Percentiles rank a stretch among this genome's conserved stretches.
These are phyloP conservation scores for Geoglossum cookeanum DNA, from an alignment of 2,329 filamentous ascomycete genomes.

Conservation along the genomic window DNA sequence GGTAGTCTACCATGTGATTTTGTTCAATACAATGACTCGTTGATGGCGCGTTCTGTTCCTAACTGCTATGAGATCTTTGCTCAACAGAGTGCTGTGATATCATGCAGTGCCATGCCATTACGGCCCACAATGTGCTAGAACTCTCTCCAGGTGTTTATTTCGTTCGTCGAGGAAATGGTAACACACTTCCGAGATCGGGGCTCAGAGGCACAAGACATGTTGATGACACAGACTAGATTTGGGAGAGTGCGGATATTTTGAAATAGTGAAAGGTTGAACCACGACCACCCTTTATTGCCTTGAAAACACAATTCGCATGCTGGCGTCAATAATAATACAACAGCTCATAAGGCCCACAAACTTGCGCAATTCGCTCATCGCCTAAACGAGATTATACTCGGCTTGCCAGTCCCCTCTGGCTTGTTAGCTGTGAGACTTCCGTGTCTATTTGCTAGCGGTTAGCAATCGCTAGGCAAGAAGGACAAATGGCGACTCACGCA, in stretches of 20 bases:
- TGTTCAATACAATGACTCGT: not conserved
- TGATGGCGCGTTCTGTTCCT: not conserved
- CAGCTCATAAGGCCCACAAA: not conserved
- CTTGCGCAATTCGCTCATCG: not conserved
- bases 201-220: no score
- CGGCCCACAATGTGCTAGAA: no score
- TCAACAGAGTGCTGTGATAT: no score
- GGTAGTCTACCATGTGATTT: not conserved
- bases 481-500: constrained; percentile 31
- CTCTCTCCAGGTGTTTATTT: no score
- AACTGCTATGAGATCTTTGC: not conserved
- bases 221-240: not conserved
- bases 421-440: constrained; percentile 8
- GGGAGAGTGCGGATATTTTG: no score
- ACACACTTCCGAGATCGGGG: no score
- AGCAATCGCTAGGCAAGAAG: not conserved
- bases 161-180: no score
- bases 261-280: no score
- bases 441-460: constrained; percentile 4
- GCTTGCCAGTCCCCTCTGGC: not conserved
- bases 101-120: no score
- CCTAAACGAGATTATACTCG: not conserved
- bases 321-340: not conserved
- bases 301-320: not conserved
- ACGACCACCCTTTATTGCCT: not conserved